Base-by-base conservation (phyloP, 2,329 filamentous ascomycete genomes). In the Aspergillus proliferans region DNA sequence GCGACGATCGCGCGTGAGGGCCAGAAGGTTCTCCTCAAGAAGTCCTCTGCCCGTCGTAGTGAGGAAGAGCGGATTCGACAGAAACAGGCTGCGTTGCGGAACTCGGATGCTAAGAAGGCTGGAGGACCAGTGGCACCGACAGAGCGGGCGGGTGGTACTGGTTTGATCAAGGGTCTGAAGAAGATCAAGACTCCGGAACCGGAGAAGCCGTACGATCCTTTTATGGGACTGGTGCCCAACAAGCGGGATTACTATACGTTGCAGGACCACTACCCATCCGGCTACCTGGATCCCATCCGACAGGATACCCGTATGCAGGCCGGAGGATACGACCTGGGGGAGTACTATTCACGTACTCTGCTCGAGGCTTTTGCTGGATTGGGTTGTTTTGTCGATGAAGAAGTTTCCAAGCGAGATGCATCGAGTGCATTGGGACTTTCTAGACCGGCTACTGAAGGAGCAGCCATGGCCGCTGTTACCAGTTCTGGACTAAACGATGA, bases 281-380 rank as follows among this genome's bases (percentile, higher is more conserved):
- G 85, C 43, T 89, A 84, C 76, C 74, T 94, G 47, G 83, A 86
- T 41, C 75, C 75, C 21, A 79, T 84, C 28, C 80, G 84, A 49
- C 80, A 80, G 38, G 85, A 91, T 63, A 71, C 78, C 2, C 76
- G 79, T 41, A 83, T 86, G 62, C 73, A 80, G 46, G 88, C 87
- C 14, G 91, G 90, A 28, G 94, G 93, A 0, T 97, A 94, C 70
- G 84, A 85, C 60, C 75, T 92, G 40, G 76, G 80, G 30, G 90
- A 95, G 64, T 97, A 93, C 64, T 88, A 89, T 60, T 77, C 83
- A 6, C 78, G 91, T 21, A 85, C 88, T 21, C 73, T 98, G 64
- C 87, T 88, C 52, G 91, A 96, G 64, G 90, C 92, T 0, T 97
- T 96, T 70, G 83, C 88, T 0, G 93, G 94, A 0, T 69, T 98